Conservation (phyloP, 2,329 filamentous ascomycete genomes). For the Arthrobotrys megalospora region DNA sequence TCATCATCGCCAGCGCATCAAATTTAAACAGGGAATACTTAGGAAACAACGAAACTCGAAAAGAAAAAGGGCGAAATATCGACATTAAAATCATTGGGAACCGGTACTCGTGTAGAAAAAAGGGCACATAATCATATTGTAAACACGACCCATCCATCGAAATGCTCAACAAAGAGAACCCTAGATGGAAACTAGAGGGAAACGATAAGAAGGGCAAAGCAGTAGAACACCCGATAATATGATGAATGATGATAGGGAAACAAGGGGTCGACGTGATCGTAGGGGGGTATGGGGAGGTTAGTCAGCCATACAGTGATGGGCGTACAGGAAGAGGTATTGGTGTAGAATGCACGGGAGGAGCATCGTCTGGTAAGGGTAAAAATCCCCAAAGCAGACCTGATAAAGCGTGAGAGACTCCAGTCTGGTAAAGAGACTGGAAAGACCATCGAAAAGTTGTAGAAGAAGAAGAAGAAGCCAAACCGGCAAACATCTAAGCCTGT, state of each 20-base stretch:
- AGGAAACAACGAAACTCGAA: background rate
- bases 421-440: conserved; percentile 24
- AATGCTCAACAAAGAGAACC: conserved; percentile 59
- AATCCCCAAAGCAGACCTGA: background rate
- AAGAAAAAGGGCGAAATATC: background rate
- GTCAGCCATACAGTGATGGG: background rate
- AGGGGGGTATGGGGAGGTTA: background rate
- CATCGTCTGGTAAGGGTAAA: conserved; percentile 1
- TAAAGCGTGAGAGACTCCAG: conserved; percentile 1
- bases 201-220: conserved; percentile 12
- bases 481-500: conserved; percentile 75
- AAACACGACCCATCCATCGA: conserved; percentile 43
- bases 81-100: conserved; percentile 17
- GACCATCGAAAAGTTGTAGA: background rate
- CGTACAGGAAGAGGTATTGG: background rate
- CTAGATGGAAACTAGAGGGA: conserved; percentile 46
- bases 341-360: background rate
- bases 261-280: background rate
- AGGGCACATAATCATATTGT: conserved; percentile 7
- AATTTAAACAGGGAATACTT: background rate
- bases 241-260: conserved; percentile 7
- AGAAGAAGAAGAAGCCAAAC: conserved; percentile 1
- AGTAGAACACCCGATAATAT: conserved; percentile 49
- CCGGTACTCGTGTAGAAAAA: conserved; percentile 14
- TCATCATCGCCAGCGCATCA: conserved; percentile 9